phyloP scores from a whole-genome alignment of 805 yeast species.

The Ogataea paradorogensis region DNA sequence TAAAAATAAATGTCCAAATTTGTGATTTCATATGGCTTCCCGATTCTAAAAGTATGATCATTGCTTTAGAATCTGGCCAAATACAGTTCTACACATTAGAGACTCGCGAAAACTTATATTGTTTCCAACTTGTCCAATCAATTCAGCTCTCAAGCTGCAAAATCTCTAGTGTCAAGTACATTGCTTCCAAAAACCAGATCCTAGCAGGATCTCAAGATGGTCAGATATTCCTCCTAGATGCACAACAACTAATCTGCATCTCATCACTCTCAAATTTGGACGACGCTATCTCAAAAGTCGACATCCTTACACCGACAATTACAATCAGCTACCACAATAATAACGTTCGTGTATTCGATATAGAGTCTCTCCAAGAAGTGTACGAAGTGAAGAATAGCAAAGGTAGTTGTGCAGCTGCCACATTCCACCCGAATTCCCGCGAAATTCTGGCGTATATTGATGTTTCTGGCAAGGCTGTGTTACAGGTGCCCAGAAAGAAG shows the following conservation, averaged over 20 bases:
- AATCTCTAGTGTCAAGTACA: conserved; percentile 37
- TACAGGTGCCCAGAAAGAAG: conserved; percentile 14
- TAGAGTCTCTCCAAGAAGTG: conserved; percentile 26
- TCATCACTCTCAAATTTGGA: conserved; percentile 36
- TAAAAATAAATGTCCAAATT: conserved; percentile 27
- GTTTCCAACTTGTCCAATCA: conserved; percentile 11
- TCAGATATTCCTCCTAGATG: conserved; percentile 41
- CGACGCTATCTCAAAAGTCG: conserved; percentile 40
- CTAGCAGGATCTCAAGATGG: conserved; percentile 48
- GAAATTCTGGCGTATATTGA: conserved; percentile 22
- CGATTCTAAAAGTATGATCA: conserved; percentile 23
- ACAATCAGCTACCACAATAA: conserved; percentile 40
- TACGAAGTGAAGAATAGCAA: conserved; percentile 27
- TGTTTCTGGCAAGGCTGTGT: conserved; percentile 15
- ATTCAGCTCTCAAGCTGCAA: conserved; percentile 33
- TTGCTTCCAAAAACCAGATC: conserved; percentile 39
- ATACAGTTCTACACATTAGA: conserved; percentile 28
- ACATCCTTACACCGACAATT: conserved; percentile 32
- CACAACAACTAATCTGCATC: conserved; percentile 33
- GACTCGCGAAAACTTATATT: conserved; percentile 21
- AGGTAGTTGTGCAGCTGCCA: conserved; percentile 12
- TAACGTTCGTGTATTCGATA: conserved; percentile 36
- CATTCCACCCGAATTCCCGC: conserved; percentile 19
- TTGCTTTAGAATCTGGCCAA: conserved; percentile 40
- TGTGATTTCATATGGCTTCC: conserved; percentile 42